These are phyloP conservation scores for Acer negundo DNA, from an alignment of 345 rosid genomes.

Conservation along the genomic window DNA sequence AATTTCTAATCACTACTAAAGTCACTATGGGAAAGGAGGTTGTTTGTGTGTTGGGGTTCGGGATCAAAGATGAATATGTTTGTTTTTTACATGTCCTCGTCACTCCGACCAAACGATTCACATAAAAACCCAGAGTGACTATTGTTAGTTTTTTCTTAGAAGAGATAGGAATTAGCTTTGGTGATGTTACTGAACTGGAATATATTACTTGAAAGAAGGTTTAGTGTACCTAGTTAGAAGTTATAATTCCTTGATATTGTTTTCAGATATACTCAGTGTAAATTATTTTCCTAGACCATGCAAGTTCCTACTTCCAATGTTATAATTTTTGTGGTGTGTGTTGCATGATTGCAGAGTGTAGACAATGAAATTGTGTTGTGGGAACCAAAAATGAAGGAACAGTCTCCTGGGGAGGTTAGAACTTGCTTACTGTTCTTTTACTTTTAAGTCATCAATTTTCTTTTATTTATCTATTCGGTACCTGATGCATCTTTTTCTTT, in stretches of 20 bases:
- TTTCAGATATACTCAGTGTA: neutral
- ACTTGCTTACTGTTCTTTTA: slow-evolving; percentile 10
- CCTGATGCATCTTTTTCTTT: neutral
- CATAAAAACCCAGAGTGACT: neutral
- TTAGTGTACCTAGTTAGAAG: neutral
- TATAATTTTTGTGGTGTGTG: slow-evolving; percentile 9
- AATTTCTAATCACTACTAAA: neutral
- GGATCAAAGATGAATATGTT: neutral
- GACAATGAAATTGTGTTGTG: slow-evolving; percentile 94
- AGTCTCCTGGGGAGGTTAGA: slow-evolving; percentile 94
- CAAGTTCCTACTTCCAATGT: neutral
- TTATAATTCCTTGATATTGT: neutral
- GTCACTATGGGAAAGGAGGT: neutral
- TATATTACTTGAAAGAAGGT: neutral
- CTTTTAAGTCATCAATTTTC: neutral
- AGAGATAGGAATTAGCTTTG: neutral
- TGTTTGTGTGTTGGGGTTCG: neutral
- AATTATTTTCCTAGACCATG: neutral
- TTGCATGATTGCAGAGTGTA: slow-evolving; percentile 67
- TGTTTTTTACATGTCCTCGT: neutral
- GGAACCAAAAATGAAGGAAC: slow-evolving; percentile 96
- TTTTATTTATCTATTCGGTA: neutral
- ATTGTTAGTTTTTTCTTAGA: neutral
- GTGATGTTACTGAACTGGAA: neutral
- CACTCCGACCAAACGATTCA: neutral